These are phyloP conservation scores for Abrus precatorius DNA, from an alignment of 306 rosid species.

Conservation along the genomic window DNA sequence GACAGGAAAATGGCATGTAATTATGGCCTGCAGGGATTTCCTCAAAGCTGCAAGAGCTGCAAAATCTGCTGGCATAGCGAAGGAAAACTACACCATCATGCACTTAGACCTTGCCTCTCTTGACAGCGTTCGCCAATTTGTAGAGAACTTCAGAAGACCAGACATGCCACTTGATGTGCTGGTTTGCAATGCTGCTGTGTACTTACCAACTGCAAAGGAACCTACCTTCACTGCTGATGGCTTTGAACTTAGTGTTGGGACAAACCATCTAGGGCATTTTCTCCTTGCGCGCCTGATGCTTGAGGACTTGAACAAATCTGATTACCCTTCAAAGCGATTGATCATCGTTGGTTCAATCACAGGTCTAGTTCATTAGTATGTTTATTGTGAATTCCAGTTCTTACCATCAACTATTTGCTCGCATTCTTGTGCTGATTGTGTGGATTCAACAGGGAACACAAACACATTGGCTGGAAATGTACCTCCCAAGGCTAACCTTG, in stretches of 20 bases:
- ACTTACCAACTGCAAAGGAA: slow-evolving; percentile 93
- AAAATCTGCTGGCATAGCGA: slow-evolving; percentile 82
- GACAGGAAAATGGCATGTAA: slow-evolving; percentile 95
- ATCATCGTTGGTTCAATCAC: slow-evolving; percentile 98
- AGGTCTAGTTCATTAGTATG: slow-evolving; percentile 55
- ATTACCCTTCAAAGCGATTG: slow-evolving; percentile 87
- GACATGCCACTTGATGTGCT: slow-evolving; percentile 82
- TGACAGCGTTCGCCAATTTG: slow-evolving; percentile 93
- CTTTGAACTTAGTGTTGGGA: slow-evolving; percentile 95
- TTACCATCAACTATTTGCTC: slow-evolving; percentile 6
- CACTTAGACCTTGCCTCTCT: slow-evolving; percentile 96
- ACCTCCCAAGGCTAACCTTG: slow-evolving; percentile 99
- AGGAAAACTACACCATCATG: slow-evolving; percentile 89
- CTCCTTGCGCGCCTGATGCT: slow-evolving; percentile 87
- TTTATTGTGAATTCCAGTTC: background rate
- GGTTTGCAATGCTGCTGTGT: slow-evolving; percentile 97
- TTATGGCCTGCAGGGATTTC: slow-evolving; percentile 99
- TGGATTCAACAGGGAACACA: slow-evolving; percentile 75
- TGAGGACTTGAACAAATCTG: slow-evolving; percentile 83
- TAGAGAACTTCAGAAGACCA: slow-evolving; percentile 71
- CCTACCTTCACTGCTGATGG: slow-evolving; percentile 95
- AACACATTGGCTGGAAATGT: slow-evolving; percentile 99
- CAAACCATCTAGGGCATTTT: slow-evolving; percentile 96
- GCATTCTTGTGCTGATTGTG: slow-evolving; percentile 43
- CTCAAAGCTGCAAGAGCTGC: slow-evolving; percentile 98